Evolutionary conservation across 1,284 basidiomycete species (phyloP).

Genomic region (Pseudozyma pruni): DNA sequence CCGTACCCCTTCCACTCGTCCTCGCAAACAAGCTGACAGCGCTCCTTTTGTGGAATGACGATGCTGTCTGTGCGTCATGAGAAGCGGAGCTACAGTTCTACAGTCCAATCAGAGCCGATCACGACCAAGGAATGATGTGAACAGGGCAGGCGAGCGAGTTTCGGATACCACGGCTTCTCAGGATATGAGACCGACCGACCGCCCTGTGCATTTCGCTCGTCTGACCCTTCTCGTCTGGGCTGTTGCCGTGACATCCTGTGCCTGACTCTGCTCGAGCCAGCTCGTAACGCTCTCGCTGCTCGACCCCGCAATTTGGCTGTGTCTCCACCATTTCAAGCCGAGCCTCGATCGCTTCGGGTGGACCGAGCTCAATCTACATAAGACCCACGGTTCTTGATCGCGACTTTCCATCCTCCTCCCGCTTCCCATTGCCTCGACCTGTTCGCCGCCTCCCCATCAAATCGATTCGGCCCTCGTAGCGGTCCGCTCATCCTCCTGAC

Average conservation of each 20-base stretch:
- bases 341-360: too few relatives aligned
- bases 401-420: not conserved
- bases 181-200: not conserved
- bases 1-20: not conserved
- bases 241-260: conserved; percentile 32
- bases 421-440: not conserved
- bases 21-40: not conserved
- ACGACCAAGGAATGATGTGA: too few relatives aligned
- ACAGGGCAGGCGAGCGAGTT: too few relatives aligned
- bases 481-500: too few relatives aligned
- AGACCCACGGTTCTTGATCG: not conserved
- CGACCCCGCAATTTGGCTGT: not conserved
- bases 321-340: too few relatives aligned
- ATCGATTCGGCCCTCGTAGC: too few relatives aligned
- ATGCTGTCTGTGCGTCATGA: too few relatives aligned
- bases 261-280: not conserved
- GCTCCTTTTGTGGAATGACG: too few relatives aligned
- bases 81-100: too few relatives aligned
- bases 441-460: not conserved
- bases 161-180: conserved; percentile 6
- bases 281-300: conserved; percentile 6
- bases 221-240: not conserved
- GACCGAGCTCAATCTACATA: too few relatives aligned
- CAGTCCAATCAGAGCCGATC: too few relatives aligned
- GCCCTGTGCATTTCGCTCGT: not conserved